A percentile compares a stretch with the other conserved stretches of the same genome.
Evolutionary conservation across 2,329 filamentous ascomycete species (phyloP).

Genomic region (Penicillium sp.): DNA sequence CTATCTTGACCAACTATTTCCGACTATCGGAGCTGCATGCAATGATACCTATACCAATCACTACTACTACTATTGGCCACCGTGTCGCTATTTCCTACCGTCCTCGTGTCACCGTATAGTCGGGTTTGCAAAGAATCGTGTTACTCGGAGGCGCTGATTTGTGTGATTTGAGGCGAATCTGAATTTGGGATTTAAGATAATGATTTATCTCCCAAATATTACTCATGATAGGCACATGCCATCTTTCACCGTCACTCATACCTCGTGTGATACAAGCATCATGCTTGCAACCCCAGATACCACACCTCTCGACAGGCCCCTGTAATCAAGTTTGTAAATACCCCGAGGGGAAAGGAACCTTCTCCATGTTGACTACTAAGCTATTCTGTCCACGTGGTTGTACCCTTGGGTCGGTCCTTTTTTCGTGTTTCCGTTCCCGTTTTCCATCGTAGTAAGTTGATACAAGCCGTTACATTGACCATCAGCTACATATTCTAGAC

Average conservation of each 20-base stretch:
- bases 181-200: conserved; percentile 5
- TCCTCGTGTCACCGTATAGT: conserved; percentile 7
- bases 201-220: background rate
- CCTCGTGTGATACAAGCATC: conserved; percentile 13
- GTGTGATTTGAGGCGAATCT: background rate
- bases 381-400: background rate
- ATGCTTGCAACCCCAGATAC: conserved; percentile 12
- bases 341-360: background rate
- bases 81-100: background rate
- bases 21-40: background rate
- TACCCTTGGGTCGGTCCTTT: background rate
- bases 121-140: conserved; percentile 8
- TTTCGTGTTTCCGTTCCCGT: background rate
- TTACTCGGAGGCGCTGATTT: conserved; percentile 1
- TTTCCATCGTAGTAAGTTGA: background rate
- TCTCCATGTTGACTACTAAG: background rate
- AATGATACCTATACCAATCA: background rate
- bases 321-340: background rate
- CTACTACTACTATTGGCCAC: background rate
- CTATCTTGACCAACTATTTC: background rate
- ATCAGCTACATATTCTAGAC: background rate
- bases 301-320: background rate
- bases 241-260: conserved; percentile 6
- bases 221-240: background rate
- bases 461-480: background rate